Conservation (phyloP, 495 filamentous ascomycete species). For the Pyronema domesticum region DNA sequence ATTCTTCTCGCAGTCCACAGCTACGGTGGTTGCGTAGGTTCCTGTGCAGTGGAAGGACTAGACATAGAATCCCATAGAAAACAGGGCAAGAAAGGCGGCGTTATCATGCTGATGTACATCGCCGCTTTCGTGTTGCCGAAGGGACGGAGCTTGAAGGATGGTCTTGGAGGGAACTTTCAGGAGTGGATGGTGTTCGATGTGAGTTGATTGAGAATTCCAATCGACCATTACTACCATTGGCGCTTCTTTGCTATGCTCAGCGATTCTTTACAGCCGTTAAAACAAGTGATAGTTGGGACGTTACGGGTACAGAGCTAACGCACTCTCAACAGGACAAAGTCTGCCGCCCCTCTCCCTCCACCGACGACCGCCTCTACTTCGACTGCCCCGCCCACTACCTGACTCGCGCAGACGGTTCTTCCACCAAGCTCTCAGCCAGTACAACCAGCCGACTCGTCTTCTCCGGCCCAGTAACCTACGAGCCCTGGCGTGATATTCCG, state of each 20-base stretch:
- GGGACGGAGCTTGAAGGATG: neutral
- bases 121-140: neutral
- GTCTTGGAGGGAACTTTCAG: neutral
- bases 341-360: too few relatives aligned
- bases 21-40: neutral
- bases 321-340: too few relatives aligned
- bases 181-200: conserved; percentile 1
- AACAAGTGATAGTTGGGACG: too few relatives aligned
- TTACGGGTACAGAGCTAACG: too few relatives aligned
- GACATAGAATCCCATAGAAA: neutral
- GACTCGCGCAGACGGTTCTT: too few relatives aligned
- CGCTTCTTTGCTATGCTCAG: too few relatives aligned
- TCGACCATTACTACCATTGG: too few relatives aligned
- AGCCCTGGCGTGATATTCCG: conserved; percentile 27
- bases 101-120: neutral
- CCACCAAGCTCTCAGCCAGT: neutral
- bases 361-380: too few relatives aligned
- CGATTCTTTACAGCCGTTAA: too few relatives aligned
- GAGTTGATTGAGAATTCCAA: too few relatives aligned
- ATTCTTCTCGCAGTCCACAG: neutral
- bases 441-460: neutral
- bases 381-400: too few relatives aligned
- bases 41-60: neutral
- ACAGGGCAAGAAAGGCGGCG: neutral
- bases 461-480: conserved; percentile 13